Percentiles rank a stretch among this genome's conserved stretches.
Evolutionary conservation across 805 yeast species (phyloP).

Genomic region (Zygoascus flipseniorum): DNA sequence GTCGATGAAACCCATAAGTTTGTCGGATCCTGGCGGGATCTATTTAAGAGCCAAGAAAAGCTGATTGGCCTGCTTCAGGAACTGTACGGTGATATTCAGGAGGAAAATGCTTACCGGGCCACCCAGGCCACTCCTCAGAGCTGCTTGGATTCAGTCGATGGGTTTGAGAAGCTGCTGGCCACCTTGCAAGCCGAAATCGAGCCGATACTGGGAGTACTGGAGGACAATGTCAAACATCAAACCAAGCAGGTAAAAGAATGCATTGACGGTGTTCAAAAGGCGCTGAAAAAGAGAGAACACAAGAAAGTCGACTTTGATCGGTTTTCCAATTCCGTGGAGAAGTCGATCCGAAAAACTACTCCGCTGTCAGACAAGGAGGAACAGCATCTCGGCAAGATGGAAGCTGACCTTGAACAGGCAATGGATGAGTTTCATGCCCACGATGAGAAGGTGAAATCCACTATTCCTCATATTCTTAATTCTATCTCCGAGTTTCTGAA

Average conservation of each 20-base stretch:
- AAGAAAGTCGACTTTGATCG: conserved; percentile 33
- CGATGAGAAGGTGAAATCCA: conserved; percentile 23
- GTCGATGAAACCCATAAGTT: conserved; percentile 18
- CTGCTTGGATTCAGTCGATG: conserved; percentile 6
- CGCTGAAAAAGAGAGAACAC: conserved; percentile 29
- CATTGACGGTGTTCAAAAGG: conserved; percentile 24
- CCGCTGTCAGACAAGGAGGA: conserved; percentile 24
- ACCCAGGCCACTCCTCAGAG: conserved; percentile 26
- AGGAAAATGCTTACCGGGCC: conserved; percentile 19
- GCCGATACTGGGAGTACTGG: conserved; percentile 20
- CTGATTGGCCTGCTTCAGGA: conserved; percentile 14
- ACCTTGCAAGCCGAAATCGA: conserved; percentile 17
- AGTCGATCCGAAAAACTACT: conserved; percentile 19
- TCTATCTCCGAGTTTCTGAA: conserved; percentile 26
- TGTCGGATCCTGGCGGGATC: conserved; percentile 19
- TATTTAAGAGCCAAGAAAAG: conserved; percentile 15
- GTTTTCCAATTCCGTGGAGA: conserved; percentile 24
- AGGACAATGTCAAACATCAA: conserved; percentile 15
- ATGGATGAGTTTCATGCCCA: conserved; percentile 23
- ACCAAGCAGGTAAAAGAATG: conserved; percentile 19
- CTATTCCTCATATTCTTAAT: conserved; percentile 23
- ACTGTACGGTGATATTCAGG: conserved; percentile 23
- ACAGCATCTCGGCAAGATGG: conserved; percentile 18
- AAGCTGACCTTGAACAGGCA: conserved; percentile 25
- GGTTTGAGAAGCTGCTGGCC: conserved; percentile 5